Base-by-base conservation (phyloP, 345 rosid species). In the Eucalyptus brandiana region DNA sequence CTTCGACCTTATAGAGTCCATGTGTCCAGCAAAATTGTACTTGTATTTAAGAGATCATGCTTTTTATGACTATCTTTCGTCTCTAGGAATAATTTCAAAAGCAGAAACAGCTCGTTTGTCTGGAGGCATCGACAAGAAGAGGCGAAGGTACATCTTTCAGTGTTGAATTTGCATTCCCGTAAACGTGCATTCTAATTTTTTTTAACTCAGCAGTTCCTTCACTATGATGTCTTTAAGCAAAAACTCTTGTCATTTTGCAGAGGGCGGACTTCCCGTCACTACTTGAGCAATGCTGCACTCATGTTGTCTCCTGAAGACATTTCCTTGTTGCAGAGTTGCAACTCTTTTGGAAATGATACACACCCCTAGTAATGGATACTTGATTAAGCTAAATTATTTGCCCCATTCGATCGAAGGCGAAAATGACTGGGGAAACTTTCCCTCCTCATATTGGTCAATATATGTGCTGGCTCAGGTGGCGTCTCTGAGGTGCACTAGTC, bases 1-100 rank as follows among this genome's bases (percentile, higher is more conserved):
- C 89, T 88, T 89, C 4, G 80, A 92, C 67, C 91, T 94, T 51
- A 88, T 97, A 58, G 93, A 91, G 88, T 92, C 98, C 87, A 72
- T 96, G 18, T 94, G 94, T 88, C 99, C 98, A 42, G 80, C 89
- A 42, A 94, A 95, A 92, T 92, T 92, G 88, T 91, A 88, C 89
- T 90, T 92, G 92, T 89, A 93, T 24, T 80, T 96, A 90, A 96
- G 93, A 93, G 98, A 97, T 86, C 86, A 87, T 86, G 93, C 96
- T 80, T 94, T 93, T 86, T 93, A 94, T 76, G 99, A 98, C 89
- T 98, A 96, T 89, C 89, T 94, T 87, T 96, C 99, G 88, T 95
- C 95, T 56, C 90, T 98, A 87, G 88, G 95, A 72, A 88, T 89
- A 89, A 97, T 98, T 87, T 94, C 98, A 88, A 94, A 95, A 93